phyloP scores from a whole-genome alignment of 192 early-diverging fungal genomes.

The Globomyces pollinis-pini region DNA sequence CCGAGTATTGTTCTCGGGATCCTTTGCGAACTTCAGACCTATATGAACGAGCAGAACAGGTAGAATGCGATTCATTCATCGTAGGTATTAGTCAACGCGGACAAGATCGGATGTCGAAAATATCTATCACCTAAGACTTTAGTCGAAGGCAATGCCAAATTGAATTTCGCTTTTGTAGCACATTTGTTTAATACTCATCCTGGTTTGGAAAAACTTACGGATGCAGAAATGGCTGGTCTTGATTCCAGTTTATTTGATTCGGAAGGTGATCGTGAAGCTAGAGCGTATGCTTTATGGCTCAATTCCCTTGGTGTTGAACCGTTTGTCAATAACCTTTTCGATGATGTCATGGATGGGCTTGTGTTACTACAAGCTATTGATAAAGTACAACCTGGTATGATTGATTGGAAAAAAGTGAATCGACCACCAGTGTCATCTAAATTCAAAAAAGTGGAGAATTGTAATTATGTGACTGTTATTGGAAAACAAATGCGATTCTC shows the following conservation, averaged over 20 bases:
- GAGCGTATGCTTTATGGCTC: constrained; percentile 95
- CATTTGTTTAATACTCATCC: constrained; percentile 97
- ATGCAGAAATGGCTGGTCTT: constrained; percentile 83
- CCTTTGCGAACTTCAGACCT: constrained; percentile 76
- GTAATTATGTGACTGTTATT: constrained; percentile 83
- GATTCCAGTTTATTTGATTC: constrained; percentile 66
- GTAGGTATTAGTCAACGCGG: constrained; percentile 86
- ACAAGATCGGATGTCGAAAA: constrained; percentile 86
- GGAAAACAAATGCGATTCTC: constrained; percentile 81
- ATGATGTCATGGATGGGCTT: constrained; percentile 85
- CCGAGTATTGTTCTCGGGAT: constrained; percentile 66
- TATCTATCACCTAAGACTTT: constrained; percentile 91
- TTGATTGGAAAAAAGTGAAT: constrained; percentile 93
- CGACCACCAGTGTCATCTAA: constrained; percentile 63
- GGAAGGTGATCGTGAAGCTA: constrained; percentile 77
- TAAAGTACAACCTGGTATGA: constrained; percentile 81
- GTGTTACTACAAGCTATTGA: constrained; percentile 93
- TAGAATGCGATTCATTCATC: too few species aligned
- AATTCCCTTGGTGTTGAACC: constrained; percentile 96
- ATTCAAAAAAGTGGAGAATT: constrained; percentile 98
- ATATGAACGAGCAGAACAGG: constrained; percentile 74
- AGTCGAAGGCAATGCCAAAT: constrained; percentile 86
- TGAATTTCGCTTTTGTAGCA: constrained; percentile 99
- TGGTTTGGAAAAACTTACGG: constrained; percentile 81
- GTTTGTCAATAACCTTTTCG: constrained; percentile 96